phyloP scores from a whole-genome alignment of 805 yeast genomes.

The Kluyveromyces siamensis region DNA sequence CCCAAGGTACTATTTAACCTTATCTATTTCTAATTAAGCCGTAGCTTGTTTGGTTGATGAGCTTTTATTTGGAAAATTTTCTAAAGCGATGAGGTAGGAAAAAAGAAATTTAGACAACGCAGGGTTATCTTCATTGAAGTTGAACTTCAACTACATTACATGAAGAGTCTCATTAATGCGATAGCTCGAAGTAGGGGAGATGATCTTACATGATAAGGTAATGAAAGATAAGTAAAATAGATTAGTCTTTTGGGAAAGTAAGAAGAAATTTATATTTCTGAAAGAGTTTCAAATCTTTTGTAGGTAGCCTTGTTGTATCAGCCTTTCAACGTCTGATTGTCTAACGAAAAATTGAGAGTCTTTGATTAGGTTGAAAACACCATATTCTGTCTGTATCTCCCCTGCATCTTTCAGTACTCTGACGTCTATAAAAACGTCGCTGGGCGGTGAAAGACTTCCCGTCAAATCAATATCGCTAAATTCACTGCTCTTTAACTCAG shows the following conservation, averaged over 20 bases:
- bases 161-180: not conserved
- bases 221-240: too few relatives aligned
- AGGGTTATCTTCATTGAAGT: not conserved
- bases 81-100: not conserved
- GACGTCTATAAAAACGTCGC: constrained; percentile 86
- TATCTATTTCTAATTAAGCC: not conserved
- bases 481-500: constrained; percentile 62
- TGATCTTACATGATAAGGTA: too few relatives aligned
- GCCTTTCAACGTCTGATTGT: constrained; percentile 86
- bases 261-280: not conserved
- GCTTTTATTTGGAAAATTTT: not conserved
- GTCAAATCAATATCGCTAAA: constrained; percentile 78
- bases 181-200: not conserved
- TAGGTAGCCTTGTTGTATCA: constrained; percentile 88
- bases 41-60: not conserved
- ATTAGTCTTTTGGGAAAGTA: too few relatives aligned
- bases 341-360: constrained; percentile 93
- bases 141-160: not conserved
- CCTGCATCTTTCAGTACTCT: constrained; percentile 92
- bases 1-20: too few relatives aligned
- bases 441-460: constrained; percentile 87
- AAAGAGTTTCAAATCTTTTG: constrained; percentile 46
- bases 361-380: constrained; percentile 85
- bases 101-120: not conserved
- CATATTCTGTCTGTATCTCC: constrained; percentile 94